These are phyloP conservation scores for Centaurea solstitialis DNA, from an alignment of 129 eudicot genomes.

Conservation along the genomic window DNA sequence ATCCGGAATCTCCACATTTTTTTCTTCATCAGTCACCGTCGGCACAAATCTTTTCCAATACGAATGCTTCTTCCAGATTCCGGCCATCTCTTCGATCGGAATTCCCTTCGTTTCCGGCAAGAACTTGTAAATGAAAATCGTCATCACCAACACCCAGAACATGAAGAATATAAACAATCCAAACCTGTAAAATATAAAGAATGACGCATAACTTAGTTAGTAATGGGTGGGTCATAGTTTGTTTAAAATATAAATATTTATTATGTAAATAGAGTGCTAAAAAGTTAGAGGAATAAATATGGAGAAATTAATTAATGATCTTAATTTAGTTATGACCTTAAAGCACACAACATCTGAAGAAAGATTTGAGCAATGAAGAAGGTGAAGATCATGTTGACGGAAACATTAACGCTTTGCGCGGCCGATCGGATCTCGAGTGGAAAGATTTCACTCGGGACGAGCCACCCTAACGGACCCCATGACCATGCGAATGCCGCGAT, in stretches of 20 bases:
- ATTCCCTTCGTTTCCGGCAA: constrained; percentile 63
- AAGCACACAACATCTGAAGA: constrained; percentile 35
- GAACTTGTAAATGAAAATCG: constrained; percentile 20
- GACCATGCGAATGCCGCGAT: constrained; percentile 65
- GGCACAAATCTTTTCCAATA: constrained; percentile 41
- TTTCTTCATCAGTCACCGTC: constrained; percentile 16
- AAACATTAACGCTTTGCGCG: constrained; percentile 50
- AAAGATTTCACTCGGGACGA: constrained; percentile 57
- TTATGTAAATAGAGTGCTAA: background rate
- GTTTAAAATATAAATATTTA: background rate
- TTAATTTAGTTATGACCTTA: constrained; percentile 20
- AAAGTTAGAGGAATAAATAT: background rate
- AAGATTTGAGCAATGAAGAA: constrained; percentile 54
- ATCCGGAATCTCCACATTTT: background rate
- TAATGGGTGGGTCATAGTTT: too few species aligned
- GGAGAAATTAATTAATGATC: too few species aligned
- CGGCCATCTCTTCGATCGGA: constrained; percentile 57
- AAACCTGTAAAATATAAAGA: constrained; percentile 18
- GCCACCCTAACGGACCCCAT: constrained; percentile 71
- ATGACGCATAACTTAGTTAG: too few species aligned
- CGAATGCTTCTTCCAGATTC: constrained; percentile 43
- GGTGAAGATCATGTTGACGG: constrained; percentile 64
- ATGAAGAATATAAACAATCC: constrained; percentile 52
- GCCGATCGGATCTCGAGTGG: constrained; percentile 63
- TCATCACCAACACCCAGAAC: constrained; percentile 44